Evolutionary conservation across 768 basidiomycete genomes (phyloP).

Genomic region (Podaxis sp.): DNA sequence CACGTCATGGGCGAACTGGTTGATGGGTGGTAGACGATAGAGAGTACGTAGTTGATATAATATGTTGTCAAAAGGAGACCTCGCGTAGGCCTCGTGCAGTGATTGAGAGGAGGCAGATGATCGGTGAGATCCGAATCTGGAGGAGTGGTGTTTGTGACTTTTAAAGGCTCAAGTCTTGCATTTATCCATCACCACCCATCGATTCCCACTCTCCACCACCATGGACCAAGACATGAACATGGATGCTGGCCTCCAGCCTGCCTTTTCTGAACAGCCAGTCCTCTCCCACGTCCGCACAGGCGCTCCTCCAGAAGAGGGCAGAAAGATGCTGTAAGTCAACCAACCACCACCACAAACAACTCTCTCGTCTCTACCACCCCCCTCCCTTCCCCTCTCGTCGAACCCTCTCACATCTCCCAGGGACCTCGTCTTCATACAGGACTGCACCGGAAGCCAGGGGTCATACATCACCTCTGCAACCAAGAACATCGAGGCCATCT

Average conservation of each 20-base stretch:
- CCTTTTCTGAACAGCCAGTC: conserved; percentile 32
- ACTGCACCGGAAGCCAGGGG: conserved; percentile 91
- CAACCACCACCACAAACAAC: conserved; percentile 60
- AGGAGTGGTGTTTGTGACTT: conserved; percentile 12
- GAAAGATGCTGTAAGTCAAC: conserved; percentile 21
- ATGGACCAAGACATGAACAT: conserved; percentile 87
- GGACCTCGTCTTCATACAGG: conserved; percentile 93
- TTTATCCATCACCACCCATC: conserved; percentile 13
- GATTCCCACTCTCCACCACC: conserved; percentile 23
- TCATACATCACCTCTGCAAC: conserved; percentile 92
- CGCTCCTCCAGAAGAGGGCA: conserved; percentile 22
- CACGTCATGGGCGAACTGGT: conserved; percentile 64
- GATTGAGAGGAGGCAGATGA: not conserved
- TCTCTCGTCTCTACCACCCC: conserved; percentile 46
- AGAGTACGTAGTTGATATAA: conserved; percentile 8
- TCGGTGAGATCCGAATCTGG: conserved; percentile 17
- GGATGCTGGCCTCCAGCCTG: conserved; percentile 38
- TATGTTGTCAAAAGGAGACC: not conserved
- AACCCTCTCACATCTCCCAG: conserved; percentile 37
- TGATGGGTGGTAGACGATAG: conserved; percentile 57
- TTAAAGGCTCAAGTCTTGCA: conserved; percentile 1
- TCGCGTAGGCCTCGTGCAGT: conserved; percentile 9
- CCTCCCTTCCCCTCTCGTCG: not conserved
- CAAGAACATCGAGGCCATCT: conserved; percentile 95
- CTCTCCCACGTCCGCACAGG: conserved; percentile 10